Evolutionary conservation across 345 rosid genomes (phyloP).

Genomic region (Linum usitatissimum): DNA sequence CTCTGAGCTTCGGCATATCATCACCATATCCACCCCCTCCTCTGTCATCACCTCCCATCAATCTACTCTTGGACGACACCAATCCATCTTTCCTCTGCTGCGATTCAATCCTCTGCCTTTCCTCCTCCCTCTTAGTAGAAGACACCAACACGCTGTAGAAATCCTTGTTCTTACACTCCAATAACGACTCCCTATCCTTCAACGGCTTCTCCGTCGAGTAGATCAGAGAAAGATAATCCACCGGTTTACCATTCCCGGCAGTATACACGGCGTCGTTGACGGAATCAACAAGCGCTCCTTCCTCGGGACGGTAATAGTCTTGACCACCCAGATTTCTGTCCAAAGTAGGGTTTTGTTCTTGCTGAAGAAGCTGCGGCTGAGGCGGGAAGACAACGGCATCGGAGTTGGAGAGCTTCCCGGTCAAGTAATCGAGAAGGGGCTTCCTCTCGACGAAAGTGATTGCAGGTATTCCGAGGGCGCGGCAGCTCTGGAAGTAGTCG

Average conservation of each 20-base stretch:
- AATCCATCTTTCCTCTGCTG: slow-evolving; percentile 94
- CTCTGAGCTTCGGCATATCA: slow-evolving; percentile 49
- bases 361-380: not conserved
- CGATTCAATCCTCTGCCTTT: slow-evolving; percentile 76
- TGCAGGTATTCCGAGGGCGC: slow-evolving; percentile 45
- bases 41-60: slow-evolving; percentile 81
- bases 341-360: not conserved
- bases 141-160: slow-evolving; percentile 66
- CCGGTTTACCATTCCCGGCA: slow-evolving; percentile 6
- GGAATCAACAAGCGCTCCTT: not conserved
- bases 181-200: slow-evolving; percentile 60
- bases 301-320: not conserved
- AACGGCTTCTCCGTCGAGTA: slow-evolving; percentile 55
- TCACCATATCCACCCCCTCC: slow-evolving; percentile 72
- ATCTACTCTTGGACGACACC: slow-evolving; percentile 78
- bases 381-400: slow-evolving; percentile 63
- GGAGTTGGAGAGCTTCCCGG: slow-evolving; percentile 48
- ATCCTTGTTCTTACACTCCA: slow-evolving; percentile 66
- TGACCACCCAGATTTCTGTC: not conserved
- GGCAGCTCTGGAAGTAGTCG: slow-evolving; percentile 61
- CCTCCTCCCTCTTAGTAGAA: slow-evolving; percentile 76
- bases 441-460: slow-evolving; percentile 77
- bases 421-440: slow-evolving; percentile 74
- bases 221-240: slow-evolving; percentile 33
- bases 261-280: slow-evolving; percentile 5